These are phyloP conservation scores for Acanthamoeba culbertsoni DNA, from an alignment of 208 protist genomes.

Conservation along the genomic window DNA sequence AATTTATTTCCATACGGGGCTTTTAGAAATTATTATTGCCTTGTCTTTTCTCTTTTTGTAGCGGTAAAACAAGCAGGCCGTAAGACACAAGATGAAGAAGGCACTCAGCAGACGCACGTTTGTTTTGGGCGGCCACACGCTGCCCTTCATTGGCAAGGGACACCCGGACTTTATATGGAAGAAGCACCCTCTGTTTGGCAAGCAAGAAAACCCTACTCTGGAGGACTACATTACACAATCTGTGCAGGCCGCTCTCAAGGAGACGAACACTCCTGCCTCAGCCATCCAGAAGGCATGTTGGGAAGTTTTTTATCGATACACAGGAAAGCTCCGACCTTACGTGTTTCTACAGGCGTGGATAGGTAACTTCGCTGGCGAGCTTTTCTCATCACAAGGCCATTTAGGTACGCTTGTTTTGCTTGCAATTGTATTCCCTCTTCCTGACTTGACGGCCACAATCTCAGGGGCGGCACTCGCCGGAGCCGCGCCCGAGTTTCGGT, in stretches of 20 bases:
- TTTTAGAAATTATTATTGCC: no score
- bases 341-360: slow-evolving; percentile 62
- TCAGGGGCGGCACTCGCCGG: slow-evolving; percentile 52
- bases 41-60: no score
- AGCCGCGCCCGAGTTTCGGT: background rate
- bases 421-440: no score
- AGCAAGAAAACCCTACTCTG: slow-evolving; percentile 87
- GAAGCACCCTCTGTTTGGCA: slow-evolving; percentile 90
- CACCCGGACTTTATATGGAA: slow-evolving; percentile 90
- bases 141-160: slow-evolving; percentile 90
- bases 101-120: slow-evolving; percentile 74
- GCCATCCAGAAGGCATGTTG: slow-evolving; percentile 82
- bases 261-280: slow-evolving; percentile 75
- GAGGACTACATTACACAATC: slow-evolving; percentile 79
- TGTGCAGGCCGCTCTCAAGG: slow-evolving; percentile 78
- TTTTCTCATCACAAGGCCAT: slow-evolving; percentile 90
- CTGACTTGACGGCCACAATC: no score
- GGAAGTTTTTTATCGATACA: background rate
- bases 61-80: no score
- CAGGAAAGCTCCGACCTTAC: no score
- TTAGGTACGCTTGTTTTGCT: slow-evolving; percentile 84
- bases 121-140: slow-evolving; percentile 87
- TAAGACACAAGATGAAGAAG: slow-evolving; percentile 54
- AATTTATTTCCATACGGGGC: no score
- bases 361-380: slow-evolving; percentile 89